Conservation (phyloP, 2,329 filamentous ascomycete genomes). For the Rutstroemia sp. region DNA sequence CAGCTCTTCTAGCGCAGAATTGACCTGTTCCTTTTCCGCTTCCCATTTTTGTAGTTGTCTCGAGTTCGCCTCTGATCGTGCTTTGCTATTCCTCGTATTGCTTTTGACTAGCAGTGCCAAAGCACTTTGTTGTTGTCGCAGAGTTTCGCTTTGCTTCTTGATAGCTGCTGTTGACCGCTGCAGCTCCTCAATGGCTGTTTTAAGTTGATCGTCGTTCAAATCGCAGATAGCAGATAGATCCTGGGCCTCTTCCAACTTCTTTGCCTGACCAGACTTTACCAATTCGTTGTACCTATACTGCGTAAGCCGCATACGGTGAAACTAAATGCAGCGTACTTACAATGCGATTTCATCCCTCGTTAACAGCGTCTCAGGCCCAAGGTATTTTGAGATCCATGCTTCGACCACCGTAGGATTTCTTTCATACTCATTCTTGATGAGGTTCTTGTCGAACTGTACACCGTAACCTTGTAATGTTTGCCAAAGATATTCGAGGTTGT, state of each 20-base stretch:
- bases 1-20: slow-evolving; percentile 40
- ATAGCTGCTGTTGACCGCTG: slow-evolving; percentile 57
- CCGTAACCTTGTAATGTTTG: slow-evolving; percentile 25
- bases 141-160: slow-evolving; percentile 52
- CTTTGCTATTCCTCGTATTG: slow-evolving; percentile 30
- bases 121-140: slow-evolving; percentile 56
- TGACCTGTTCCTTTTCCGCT: slow-evolving; percentile 35
- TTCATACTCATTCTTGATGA: slow-evolving; percentile 20
- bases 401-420: slow-evolving; percentile 19
- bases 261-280: slow-evolving; percentile 41
- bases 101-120: slow-evolving; percentile 45
- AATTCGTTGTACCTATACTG: slow-evolving; percentile 42
- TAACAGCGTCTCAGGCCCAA: slow-evolving; percentile 44
- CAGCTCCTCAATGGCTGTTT: slow-evolving; percentile 55
- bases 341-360: slow-evolving; percentile 46
- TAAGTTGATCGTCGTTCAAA: slow-evolving; percentile 52
- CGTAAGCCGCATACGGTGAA: slow-evolving; percentile 6
- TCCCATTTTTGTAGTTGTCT: slow-evolving; percentile 36
- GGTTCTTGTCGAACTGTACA: slow-evolving; percentile 25
- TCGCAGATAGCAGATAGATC: slow-evolving; percentile 43
- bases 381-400: slow-evolving; percentile 42
- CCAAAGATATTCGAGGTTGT: slow-evolving; percentile 20
- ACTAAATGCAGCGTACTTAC: slow-evolving; percentile 31
- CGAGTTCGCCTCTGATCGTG: slow-evolving; percentile 33
- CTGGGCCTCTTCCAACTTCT: slow-evolving; percentile 37